Conservation (phyloP, 768 basidiomycete species). For the Favolaschia claudopus region DNA sequence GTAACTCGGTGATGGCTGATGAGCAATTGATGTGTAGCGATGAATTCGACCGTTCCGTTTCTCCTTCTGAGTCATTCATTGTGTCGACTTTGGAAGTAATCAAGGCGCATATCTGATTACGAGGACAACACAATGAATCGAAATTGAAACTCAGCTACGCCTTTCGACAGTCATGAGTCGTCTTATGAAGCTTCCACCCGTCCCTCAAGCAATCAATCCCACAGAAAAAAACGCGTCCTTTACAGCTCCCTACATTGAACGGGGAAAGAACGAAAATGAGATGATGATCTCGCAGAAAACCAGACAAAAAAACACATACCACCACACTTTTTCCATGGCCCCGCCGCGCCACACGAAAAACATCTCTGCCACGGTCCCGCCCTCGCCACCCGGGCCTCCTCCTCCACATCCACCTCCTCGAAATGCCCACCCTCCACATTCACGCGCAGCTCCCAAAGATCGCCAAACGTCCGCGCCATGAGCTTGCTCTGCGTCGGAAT, state of each 20-base stretch:
- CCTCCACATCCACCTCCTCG: constrained; percentile 44
- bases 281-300: not conserved
- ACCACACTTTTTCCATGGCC: constrained; percentile 49
- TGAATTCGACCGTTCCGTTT: too few relatives aligned
- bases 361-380: constrained; percentile 52
- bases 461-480: constrained; percentile 40
- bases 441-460: constrained; percentile 49
- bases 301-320: constrained; percentile 31
- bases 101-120: too few relatives aligned
- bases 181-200: constrained; percentile 42
- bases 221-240: constrained; percentile 38
- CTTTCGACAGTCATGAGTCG: constrained; percentile 32
- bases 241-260: constrained; percentile 34
- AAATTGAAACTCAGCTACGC: too few relatives aligned
- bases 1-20: too few relatives aligned
- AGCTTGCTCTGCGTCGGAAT: constrained; percentile 37
- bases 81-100: too few relatives aligned
- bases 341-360: constrained; percentile 46
- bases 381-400: constrained; percentile 44
- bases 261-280: not conserved
- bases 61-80: too few relatives aligned
- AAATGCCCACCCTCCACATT: constrained; percentile 48
- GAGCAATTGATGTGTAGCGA: too few relatives aligned
- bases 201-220: constrained; percentile 33
- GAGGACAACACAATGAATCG: too few relatives aligned